phyloP scores from a whole-genome alignment of 2,329 filamentous ascomycete species.

The Cytospora piceicola region DNA sequence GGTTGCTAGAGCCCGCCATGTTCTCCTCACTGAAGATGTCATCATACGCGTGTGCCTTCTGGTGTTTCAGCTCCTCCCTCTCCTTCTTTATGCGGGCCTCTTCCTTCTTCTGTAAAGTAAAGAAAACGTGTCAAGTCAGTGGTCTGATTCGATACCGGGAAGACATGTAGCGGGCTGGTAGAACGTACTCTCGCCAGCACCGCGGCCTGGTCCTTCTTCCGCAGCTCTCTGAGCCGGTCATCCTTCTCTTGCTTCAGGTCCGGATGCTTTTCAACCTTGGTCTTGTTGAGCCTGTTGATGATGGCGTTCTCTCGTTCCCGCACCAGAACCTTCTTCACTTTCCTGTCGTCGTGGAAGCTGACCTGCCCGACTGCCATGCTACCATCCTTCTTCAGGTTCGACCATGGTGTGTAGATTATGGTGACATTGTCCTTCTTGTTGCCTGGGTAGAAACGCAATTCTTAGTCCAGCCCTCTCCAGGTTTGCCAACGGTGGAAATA shows the following conservation, averaged over 20 bases:
- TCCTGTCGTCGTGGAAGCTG: slow-evolving; percentile 86
- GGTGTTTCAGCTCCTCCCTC: slow-evolving; percentile 85
- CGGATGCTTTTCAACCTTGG: slow-evolving; percentile 83
- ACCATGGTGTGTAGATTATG: slow-evolving; percentile 94
- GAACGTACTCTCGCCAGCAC: slow-evolving; percentile 63
- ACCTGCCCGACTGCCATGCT: slow-evolving; percentile 96
- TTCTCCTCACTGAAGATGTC: slow-evolving; percentile 86
- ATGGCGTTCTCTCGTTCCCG: slow-evolving; percentile 82
- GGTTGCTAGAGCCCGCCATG: slow-evolving; percentile 78
- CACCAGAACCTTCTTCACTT: slow-evolving; percentile 81
- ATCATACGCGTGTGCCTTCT: slow-evolving; percentile 98
- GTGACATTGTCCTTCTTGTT: slow-evolving; percentile 99
- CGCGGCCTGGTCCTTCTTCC: slow-evolving; percentile 70
- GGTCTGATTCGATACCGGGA: not conserved
- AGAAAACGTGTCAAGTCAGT: slow-evolving; percentile 12
- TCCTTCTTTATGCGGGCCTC: slow-evolving; percentile 75
- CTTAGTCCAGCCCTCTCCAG: not conserved
- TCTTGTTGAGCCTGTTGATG: slow-evolving; percentile 98
- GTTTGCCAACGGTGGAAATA: not conserved
- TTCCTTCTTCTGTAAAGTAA: slow-evolving; percentile 67
- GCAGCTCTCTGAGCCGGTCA: slow-evolving; percentile 70
- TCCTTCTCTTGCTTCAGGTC: slow-evolving; percentile 84
- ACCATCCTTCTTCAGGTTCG: slow-evolving; percentile 92
- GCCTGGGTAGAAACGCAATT: slow-evolving; percentile 53
- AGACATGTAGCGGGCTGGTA: not conserved